A percentile compares a stretch with the other conserved stretches of the same genome.
Conservation (phyloP, 148 eudicot genomes). For the Nyssa sinensis region DNA sequence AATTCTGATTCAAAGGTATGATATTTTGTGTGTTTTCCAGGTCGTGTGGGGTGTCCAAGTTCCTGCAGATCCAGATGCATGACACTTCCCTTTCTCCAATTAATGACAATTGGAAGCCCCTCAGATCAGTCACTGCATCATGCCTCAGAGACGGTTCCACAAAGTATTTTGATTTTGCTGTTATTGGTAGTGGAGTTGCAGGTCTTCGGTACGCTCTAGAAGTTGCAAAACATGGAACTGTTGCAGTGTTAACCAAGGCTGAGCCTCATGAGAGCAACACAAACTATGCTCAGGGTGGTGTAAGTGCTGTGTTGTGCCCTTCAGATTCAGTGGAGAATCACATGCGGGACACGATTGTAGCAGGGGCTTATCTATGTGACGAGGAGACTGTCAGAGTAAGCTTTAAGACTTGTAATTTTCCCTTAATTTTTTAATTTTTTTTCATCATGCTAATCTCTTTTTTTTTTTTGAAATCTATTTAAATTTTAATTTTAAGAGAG, state of each 20-base stretch:
- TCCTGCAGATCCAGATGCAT: conserved; percentile 27
- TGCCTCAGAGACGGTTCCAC: conserved; percentile 43
- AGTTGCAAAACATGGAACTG: conserved; percentile 89
- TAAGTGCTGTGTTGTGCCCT: conserved; percentile 92
- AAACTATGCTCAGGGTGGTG: conserved; percentile 98
- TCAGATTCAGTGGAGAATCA: conserved; percentile 93
- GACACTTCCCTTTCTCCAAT: conserved; percentile 18
- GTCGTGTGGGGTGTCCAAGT: conserved; percentile 54
- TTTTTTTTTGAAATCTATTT: no score
- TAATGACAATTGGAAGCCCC: conserved; percentile 27
- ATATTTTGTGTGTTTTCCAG: conserved; percentile 32
- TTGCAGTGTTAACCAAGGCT: conserved; percentile 93
- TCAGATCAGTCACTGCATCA: conserved; percentile 33
- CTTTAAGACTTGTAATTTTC: background rate
- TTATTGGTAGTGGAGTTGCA: conserved; percentile 97
- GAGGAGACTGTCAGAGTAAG: conserved; percentile 95
- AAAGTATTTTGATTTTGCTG: conserved; percentile 77
- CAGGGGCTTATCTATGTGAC: conserved; percentile 93
- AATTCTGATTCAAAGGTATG: background rate
- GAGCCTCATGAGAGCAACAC: conserved; percentile 99
- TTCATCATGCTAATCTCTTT: background rate
- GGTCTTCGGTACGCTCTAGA: conserved; percentile 99
- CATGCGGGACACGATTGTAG: conserved; percentile 87
- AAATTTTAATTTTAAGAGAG: no score
- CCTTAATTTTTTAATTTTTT: background rate